These are phyloP conservation scores for Aspergillus oerlinghausenensis DNA, from an alignment of 2,329 filamentous ascomycete genomes.

Conservation along the genomic window DNA sequence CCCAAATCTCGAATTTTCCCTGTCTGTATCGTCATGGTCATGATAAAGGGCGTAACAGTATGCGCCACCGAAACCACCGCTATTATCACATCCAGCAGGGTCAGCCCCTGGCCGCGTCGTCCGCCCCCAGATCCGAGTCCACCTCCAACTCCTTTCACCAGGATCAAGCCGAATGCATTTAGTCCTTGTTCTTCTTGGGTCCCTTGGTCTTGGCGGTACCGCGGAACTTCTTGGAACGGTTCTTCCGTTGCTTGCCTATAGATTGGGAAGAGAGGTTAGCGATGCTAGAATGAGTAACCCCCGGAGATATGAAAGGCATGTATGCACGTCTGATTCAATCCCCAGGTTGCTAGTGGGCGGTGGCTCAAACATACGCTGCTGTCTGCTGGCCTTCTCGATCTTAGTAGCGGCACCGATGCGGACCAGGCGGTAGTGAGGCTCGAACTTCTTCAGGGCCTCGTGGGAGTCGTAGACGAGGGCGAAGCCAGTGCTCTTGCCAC, in stretches of 20 bases:
- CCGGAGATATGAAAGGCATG: background rate
- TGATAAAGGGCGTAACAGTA: conserved; percentile 7
- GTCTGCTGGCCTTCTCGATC: conserved; percentile 95
- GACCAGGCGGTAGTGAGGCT: conserved; percentile 96
- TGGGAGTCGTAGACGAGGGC: conserved; percentile 97
- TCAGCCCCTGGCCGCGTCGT: conserved; percentile 7
- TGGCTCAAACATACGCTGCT: conserved; percentile 81
- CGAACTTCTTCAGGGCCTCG: conserved; percentile 99
- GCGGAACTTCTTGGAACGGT: conserved; percentile 97
- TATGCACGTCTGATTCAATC: background rate
- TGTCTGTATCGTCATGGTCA: conserved; percentile 8
- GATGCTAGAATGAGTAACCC: background rate
- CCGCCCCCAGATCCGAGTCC: conserved; percentile 6
- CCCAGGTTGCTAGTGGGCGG: background rate
- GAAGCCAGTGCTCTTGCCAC: conserved; percentile 99
- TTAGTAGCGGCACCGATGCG: conserved; percentile 88
- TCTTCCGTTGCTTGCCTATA: conserved; percentile 99
- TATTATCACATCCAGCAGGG: conserved; percentile 14
- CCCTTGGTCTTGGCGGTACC: conserved; percentile 98
- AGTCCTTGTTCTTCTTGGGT: conserved; percentile 86
- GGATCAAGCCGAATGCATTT: conserved; percentile 42
- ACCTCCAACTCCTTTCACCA: conserved; percentile 21
- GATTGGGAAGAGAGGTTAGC: conserved; percentile 2
- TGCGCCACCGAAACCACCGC: conserved; percentile 4
- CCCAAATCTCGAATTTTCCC: conserved; percentile 5